Base-by-base conservation (phyloP, 495 filamentous ascomycete species). In the Bacidia rubella region DNA sequence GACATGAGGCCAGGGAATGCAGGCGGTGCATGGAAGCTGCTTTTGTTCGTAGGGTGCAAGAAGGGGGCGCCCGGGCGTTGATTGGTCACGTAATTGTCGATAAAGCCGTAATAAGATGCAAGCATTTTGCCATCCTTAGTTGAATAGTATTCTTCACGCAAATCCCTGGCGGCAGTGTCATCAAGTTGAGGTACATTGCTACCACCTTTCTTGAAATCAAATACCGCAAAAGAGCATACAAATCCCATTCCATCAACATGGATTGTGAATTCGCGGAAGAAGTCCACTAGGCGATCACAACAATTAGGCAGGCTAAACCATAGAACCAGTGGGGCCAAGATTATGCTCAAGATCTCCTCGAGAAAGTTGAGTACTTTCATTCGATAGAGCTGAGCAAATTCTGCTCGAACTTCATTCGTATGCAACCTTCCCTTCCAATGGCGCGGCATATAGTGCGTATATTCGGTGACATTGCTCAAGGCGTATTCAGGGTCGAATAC, bases 71-170 rank as follows among this genome's bases (percentile, higher is more conserved):
- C 74, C 27, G 71, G 68, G 43, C 74, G 78, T 27, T 78, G 75
- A 61, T 84, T 86, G 39, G 75, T 65, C 35, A 76, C 80, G 65
- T 98, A 98, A 52, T 93, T 85, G 64, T 94, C 86, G 49, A 96
- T 69, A 63, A 98, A 98, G 3, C 87, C 86, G 57, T 89, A 85
- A 62, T 94, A 90, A 1, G 92, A 96, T 17, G 87, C 86, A 21
- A 90, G 78, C 89, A 98, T 95, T 73, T 98, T 98, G 55, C 87
- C 86, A 60, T 97, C 87, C 62, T 95, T 96, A 47, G 88, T 86
- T 2, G 86, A 80, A 61, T 89, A 97, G 65, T 96, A 96, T 56
- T 96, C 90, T 24, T 89, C 86, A 2, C 90, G 81, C 7, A 86
- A 75, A 62, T 86, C 89, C 52, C 66, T 71, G 27, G 65, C 68